A percentile compares a stretch with the other conserved stretches of the same genome.
These are phyloP conservation scores for Pterocarpus macrocarpus DNA, from an alignment of 306 rosid genomes.

Conservation along the genomic window DNA sequence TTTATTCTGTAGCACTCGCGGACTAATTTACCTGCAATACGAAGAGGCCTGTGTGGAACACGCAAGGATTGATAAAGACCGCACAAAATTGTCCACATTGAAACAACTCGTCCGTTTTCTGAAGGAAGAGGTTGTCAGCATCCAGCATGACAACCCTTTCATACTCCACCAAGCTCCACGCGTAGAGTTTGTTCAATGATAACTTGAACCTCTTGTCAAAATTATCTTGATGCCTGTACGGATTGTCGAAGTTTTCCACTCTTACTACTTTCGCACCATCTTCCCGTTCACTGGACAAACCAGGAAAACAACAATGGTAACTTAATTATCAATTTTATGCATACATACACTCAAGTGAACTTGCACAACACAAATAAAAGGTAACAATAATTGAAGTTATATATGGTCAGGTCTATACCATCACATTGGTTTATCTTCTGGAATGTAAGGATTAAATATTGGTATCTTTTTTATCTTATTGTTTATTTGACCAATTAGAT, in stretches of 20 bases:
- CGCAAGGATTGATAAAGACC: slow-evolving; percentile 87
- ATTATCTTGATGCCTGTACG: slow-evolving; percentile 69
- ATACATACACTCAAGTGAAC: slow-evolving; percentile 6
- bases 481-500: too few species aligned
- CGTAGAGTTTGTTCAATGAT: slow-evolving; percentile 85
- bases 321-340: not conserved
- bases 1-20: not conserved
- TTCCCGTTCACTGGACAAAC: slow-evolving; percentile 66
- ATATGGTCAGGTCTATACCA: slow-evolving; percentile 6
- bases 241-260: slow-evolving; percentile 84
- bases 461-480: not conserved
- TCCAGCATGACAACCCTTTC: slow-evolving; percentile 93
- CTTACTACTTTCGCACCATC: slow-evolving; percentile 91
- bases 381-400: not conserved
- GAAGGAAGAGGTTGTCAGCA: slow-evolving; percentile 89
- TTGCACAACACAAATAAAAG: not conserved
- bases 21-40: slow-evolving; percentile 71
- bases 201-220: slow-evolving; percentile 80
- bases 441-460: not conserved
- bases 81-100: slow-evolving; percentile 94
- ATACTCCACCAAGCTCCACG: slow-evolving; percentile 86
- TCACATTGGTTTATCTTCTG: not conserved
- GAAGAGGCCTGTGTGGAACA: slow-evolving; percentile 91
- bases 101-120: slow-evolving; percentile 78
- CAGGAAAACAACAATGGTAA: not conserved